Evolutionary conservation across 371 early-diverging fungal genomes (phyloP).

Genomic region (Circinella umbellata): DNA sequence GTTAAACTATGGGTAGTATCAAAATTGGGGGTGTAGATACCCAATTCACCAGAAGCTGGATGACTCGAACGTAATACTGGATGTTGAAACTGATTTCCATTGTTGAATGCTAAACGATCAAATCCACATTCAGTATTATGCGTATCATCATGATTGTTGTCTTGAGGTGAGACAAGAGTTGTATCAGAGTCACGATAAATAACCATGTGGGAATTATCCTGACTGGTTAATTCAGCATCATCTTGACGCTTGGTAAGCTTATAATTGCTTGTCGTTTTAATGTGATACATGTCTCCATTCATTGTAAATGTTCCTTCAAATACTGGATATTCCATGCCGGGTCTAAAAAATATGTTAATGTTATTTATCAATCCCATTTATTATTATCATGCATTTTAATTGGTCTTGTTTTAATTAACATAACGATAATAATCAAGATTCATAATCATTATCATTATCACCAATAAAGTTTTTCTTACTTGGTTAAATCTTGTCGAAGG

Average conservation of each 20-base stretch:
- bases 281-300: slow-evolving; percentile 63
- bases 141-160: slow-evolving; percentile 10
- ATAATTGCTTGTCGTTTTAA: slow-evolving; percentile 65
- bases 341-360: slow-evolving; percentile 9
- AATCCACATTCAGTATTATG: slow-evolving; percentile 27
- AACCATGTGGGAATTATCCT: slow-evolving; percentile 45
- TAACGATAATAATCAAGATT: neutral
- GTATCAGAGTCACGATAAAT: slow-evolving; percentile 76
- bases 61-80: neutral
- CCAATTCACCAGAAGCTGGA: slow-evolving; percentile 1
- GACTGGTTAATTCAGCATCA: slow-evolving; percentile 51
- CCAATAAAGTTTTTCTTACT: neutral
- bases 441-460: neutral
- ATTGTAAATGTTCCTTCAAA: slow-evolving; percentile 70
- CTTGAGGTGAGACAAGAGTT: slow-evolving; percentile 8
- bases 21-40: neutral
- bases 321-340: slow-evolving; percentile 39
- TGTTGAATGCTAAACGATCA: slow-evolving; percentile 27
- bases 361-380: too few relatives aligned
- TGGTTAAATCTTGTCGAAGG: slow-evolving; percentile 56
- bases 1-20: neutral
- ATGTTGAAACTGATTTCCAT: slow-evolving; percentile 6
- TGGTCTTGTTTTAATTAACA: neutral
- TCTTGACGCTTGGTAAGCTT: slow-evolving; percentile 56
- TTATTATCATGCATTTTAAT: too few relatives aligned